Evolutionary conservation across 176 grass and related monocot species (phyloP).

Genomic region (Pharus latifolius): DNA sequence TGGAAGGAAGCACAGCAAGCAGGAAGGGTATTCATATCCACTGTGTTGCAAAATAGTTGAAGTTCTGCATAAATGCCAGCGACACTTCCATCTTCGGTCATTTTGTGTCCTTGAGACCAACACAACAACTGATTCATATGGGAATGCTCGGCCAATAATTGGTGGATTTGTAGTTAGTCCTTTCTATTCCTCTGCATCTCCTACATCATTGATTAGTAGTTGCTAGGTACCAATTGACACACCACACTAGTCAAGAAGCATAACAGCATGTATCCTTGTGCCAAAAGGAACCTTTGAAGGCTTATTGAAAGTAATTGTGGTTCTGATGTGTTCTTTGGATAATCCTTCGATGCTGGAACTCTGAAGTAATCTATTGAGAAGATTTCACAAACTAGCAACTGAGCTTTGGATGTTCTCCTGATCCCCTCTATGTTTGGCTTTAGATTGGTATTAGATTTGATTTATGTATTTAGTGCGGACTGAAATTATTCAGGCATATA

Average conservation of each 20-base stretch:
- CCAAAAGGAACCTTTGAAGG: background rate
- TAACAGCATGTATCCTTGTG: background rate
- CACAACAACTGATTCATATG: conserved; percentile 48
- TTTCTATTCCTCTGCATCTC: conserved; percentile 13
- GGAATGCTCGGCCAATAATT: conserved; percentile 54
- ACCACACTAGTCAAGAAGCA: background rate
- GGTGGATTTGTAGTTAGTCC: conserved; percentile 66
- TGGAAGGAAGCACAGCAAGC: conserved; percentile 24
- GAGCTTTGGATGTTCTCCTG: background rate
- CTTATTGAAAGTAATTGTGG: conserved; percentile 14
- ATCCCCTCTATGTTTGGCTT: background rate
- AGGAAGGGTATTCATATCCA: conserved; percentile 57
- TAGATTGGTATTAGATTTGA: background rate
- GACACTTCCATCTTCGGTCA: conserved; percentile 54
- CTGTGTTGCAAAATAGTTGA: conserved; percentile 83
- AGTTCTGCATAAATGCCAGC: conserved; percentile 32
- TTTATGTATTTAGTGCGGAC: background rate
- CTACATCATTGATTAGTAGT: background rate
- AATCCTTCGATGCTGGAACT: background rate
- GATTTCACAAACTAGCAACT: background rate
- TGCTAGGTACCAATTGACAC: background rate
- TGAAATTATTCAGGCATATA: background rate
- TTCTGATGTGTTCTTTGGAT: background rate
- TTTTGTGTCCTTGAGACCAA: conserved; percentile 73
- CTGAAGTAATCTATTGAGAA: background rate